Base-by-base conservation (phyloP, 257 asterid species). In the Pogostemon cablin region DNA sequence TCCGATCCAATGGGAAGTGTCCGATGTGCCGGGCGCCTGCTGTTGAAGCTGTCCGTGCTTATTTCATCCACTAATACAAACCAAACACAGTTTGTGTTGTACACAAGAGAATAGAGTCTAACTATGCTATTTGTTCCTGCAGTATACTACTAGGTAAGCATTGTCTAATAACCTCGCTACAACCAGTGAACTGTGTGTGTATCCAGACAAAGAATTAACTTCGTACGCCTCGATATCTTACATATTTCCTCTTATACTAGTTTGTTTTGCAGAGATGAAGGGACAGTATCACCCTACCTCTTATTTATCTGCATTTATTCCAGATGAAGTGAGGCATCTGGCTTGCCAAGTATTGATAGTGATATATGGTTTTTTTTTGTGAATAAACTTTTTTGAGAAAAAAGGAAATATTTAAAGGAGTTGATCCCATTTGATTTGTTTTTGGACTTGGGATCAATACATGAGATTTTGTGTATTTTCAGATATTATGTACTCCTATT, bases 21-120 rank as follows among this genome's bases (percentile, higher is more conserved):
- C 99, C 99, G 0, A 85, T 93, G 95, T 93, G 99, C 58, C 68
- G 40, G 35, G 97, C 97, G 15, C 99, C 97, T 1, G 84, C 83
- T 9, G 83, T 91, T 6, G 96, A 93, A 88, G 86, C 77, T 49
- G 85, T 92, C 72, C 90, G 87, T 52, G 89, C 96, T 69, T 92
- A 85, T 81, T 85, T 83, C 67, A 75, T 75, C 75, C 90, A 84
- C 71, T 87, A 68, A 75, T 50, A 53, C 32, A 68, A 54, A 62
- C 44, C 32, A 41, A 71, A 63, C 37, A 7, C 72, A 47, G 20
- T 6, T 38, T 10, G 38, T 61, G 47, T 43, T 63, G 47, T 43
- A 53, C 20, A 70, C 37, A 59, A 56, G 50, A 41, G 63, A 58
- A 55, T 40, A 67, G 39, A 38, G 9, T 47, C 49, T 55, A 75